Percentiles rank a stretch among this genome's conserved stretches.
These are phyloP conservation scores for Aspergillus nanangensis DNA, from an alignment of 495 filamentous ascomycete species.

Conservation along the genomic window DNA sequence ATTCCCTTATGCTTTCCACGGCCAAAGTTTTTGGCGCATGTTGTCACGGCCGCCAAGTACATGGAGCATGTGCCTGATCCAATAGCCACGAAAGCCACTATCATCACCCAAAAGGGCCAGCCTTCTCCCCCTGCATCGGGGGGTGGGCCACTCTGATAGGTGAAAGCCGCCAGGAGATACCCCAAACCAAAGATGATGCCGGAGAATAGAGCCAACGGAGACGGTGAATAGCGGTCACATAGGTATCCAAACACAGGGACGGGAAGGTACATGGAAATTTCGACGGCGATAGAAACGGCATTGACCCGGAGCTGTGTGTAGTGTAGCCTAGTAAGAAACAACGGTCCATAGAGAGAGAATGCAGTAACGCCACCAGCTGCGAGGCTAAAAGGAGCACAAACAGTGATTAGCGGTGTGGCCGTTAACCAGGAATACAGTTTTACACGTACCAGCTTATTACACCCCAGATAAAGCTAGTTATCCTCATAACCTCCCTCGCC, in stretches of 20 bases:
- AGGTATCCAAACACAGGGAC: conserved; percentile 86
- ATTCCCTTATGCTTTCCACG: conserved; percentile 81
- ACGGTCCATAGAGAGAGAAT: conserved; percentile 86
- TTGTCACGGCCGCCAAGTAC: conserved; percentile 84
- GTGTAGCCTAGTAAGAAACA: conserved; percentile 75
- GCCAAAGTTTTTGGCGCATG: conserved; percentile 96
- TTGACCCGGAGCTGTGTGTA: conserved; percentile 93
- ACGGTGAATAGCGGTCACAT: conserved; percentile 82
- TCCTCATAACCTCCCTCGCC: conserved; percentile 45
- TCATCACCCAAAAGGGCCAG: conserved; percentile 77
- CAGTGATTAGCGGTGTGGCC: background rate
- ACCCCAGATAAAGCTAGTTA: conserved; percentile 56
- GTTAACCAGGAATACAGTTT: background rate
- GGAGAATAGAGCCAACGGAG: conserved; percentile 66
- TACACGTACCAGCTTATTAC: conserved; percentile 52
- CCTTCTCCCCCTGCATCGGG: conserved; percentile 51
- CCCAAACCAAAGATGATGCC: conserved; percentile 70
- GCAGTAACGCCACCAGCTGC: conserved; percentile 82
- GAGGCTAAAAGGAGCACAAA: conserved; percentile 37
- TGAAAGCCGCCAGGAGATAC: conserved; percentile 76
- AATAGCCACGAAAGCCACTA: conserved; percentile 73
- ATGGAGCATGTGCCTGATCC: conserved; percentile 80
- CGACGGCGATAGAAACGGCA: conserved; percentile 75
- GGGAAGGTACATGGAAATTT: conserved; percentile 81
- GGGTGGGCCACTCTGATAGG: conserved; percentile 63